phyloP scores from a whole-genome alignment of 176 grass and related monocot genomes.

The Oryza glaberrima region DNA sequence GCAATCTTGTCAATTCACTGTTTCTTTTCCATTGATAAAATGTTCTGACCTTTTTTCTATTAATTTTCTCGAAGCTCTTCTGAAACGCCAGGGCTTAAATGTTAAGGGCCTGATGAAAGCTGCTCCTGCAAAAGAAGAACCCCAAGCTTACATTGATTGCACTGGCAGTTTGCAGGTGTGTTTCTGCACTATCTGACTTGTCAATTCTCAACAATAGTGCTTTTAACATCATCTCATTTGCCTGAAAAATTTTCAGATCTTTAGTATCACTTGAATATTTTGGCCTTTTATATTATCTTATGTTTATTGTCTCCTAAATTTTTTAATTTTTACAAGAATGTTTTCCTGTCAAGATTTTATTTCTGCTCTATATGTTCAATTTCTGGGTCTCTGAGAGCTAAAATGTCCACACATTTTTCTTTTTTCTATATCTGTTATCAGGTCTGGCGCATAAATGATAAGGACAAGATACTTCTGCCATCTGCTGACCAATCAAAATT shows the following conservation, averaged over 20 bases:
- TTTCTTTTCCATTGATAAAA: not conserved
- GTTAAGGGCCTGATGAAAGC: conserved; percentile 91
- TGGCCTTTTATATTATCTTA: not conserved
- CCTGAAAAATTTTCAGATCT: not conserved
- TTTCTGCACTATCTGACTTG: conserved; percentile 23
- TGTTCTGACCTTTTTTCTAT: conserved; percentile 3
- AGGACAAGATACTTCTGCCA: conserved; percentile 67
- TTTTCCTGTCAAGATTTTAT: not conserved
- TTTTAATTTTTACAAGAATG: conserved; percentile 8
- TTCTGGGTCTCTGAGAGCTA: not conserved
- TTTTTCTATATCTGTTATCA: conserved; percentile 48
- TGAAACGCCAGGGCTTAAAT: conserved; percentile 93
- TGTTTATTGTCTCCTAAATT: not conserved
- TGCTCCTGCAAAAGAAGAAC: conserved; percentile 71
- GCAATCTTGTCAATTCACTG: conserved; percentile 16
- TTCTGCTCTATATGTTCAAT: not conserved
- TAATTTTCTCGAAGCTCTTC: conserved; percentile 63
- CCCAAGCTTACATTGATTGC: conserved; percentile 83
- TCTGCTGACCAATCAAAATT: conserved; percentile 70
- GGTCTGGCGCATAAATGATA: conserved; percentile 91
- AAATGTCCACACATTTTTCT: not conserved
- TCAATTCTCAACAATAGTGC: not conserved
- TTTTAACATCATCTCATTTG: not conserved
- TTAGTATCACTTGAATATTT: not conserved
- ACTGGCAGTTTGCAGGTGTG: conserved; percentile 85